These are phyloP conservation scores for Amauroascus niger DNA, from an alignment of 2,329 filamentous ascomycete species.

Conservation along the genomic window DNA sequence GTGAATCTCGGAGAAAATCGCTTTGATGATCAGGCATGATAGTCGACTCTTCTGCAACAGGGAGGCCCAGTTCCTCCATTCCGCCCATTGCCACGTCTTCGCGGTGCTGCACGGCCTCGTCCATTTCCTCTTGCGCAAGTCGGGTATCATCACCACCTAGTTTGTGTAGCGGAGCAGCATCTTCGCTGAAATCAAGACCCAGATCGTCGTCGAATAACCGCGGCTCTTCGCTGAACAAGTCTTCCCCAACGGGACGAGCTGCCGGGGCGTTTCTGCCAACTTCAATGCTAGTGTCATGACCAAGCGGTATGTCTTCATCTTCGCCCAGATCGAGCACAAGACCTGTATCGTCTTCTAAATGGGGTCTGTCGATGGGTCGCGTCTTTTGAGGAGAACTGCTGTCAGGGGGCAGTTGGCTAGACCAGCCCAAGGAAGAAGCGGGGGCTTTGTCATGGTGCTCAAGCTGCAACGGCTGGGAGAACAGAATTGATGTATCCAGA, in stretches of 20 bases:
- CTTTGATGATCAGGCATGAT: conserved; percentile 23
- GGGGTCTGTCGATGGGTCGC: conserved; percentile 43
- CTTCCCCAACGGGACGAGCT: conserved; percentile 50
- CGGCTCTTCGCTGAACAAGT: conserved; percentile 52
- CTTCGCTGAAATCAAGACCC: conserved; percentile 43
- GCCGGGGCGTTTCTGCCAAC: conserved; percentile 75
- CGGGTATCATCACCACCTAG: conserved; percentile 28
- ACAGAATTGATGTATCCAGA: conserved; percentile 67
- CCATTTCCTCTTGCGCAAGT: conserved; percentile 46
- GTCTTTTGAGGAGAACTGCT: conserved; percentile 50
- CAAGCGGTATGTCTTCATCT: conserved; percentile 55
- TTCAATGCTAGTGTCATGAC: conserved; percentile 63
- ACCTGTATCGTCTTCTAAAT: conserved; percentile 58
- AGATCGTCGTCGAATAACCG: conserved; percentile 44
- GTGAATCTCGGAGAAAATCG: conserved; percentile 36
- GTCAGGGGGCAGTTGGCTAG: conserved; percentile 71
- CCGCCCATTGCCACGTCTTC: conserved; percentile 45
- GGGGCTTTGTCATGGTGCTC: conserved; percentile 30
- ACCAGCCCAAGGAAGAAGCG: conserved; percentile 43
- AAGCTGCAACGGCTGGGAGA: conserved; percentile 57
- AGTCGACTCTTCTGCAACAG: conserved; percentile 47
- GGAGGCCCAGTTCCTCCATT: conserved; percentile 45
- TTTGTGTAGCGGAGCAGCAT: conserved; percentile 36
- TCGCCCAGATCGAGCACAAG: conserved; percentile 63
- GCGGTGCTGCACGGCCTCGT: conserved; percentile 45